Conservation (phyloP, 1,284 basidiomycete species). For the Boletus hoseneyae region DNA sequence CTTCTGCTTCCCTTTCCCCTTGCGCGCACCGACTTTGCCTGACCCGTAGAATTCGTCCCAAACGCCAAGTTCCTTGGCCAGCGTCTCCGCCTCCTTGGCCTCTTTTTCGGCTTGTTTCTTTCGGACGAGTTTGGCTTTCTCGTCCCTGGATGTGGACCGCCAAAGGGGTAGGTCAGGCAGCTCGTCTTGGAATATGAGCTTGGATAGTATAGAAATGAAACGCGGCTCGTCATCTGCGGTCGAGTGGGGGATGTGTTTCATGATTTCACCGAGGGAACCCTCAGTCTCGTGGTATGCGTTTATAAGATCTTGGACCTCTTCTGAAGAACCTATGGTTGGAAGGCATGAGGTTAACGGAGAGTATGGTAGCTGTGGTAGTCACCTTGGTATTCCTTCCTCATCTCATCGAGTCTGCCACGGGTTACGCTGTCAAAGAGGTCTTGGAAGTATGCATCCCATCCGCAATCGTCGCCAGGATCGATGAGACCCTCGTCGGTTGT, state of each 20-base stretch:
- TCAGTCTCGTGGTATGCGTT: constrained; percentile 63
- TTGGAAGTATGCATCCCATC: constrained; percentile 93
- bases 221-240: constrained; percentile 79
- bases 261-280: constrained; percentile 76
- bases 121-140: constrained; percentile 71
- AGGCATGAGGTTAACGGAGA: constrained; percentile 4
- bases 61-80: constrained; percentile 86
- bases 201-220: constrained; percentile 69
- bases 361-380: constrained; percentile 10
- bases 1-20: constrained; percentile 56
- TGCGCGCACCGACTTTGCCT: constrained; percentile 66
- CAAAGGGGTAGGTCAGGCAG: constrained; percentile 62
- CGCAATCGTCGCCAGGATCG: constrained; percentile 67
- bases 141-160: constrained; percentile 70
- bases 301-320: constrained; percentile 79
- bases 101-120: constrained; percentile 75
- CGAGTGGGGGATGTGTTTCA: constrained; percentile 83
- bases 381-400: constrained; percentile 91
- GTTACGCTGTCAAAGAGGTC: constrained; percentile 86
- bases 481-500: constrained; percentile 75
- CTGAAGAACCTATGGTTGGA: constrained; percentile 62
- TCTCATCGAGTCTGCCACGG: constrained; percentile 79
- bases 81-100: constrained; percentile 79
- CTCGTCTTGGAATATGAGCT: constrained; percentile 61
- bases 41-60: constrained; percentile 94